These are phyloP conservation scores for Salicornia ramosissima DNA, from an alignment of 148 eudicot species.

Conservation along the genomic window DNA sequence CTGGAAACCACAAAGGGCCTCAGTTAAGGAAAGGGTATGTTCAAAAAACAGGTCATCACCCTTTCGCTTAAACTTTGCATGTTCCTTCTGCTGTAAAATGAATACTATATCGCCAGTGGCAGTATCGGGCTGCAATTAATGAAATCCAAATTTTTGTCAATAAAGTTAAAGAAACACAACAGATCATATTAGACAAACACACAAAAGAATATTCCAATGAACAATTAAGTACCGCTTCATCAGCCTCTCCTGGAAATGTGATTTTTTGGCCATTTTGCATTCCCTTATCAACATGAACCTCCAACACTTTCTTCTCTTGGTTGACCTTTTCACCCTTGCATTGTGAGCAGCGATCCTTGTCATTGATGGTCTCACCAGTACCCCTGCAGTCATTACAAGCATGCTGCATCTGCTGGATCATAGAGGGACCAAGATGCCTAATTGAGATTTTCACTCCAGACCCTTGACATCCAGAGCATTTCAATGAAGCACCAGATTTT, in stretches of 20 bases:
- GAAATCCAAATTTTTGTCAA: not conserved
- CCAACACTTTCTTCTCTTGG: constrained; percentile 68
- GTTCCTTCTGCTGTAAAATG: constrained; percentile 70
- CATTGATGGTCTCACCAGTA: constrained; percentile 58
- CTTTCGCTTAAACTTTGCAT: constrained; percentile 65
- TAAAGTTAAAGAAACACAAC: not conserved
- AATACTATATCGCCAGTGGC: constrained; percentile 61
- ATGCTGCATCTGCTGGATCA: constrained; percentile 83
- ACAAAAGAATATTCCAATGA: not conserved
- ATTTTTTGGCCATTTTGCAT: constrained; percentile 73
- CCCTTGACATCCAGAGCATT: constrained; percentile 65
- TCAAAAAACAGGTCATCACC: constrained; percentile 64
- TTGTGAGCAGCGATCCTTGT: constrained; percentile 56
- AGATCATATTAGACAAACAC: not conserved
- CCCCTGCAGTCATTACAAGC: constrained; percentile 78
- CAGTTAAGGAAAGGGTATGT: constrained; percentile 57
- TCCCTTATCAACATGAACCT: constrained; percentile 66
- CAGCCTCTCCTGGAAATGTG: constrained; percentile 72
- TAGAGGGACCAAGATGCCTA: constrained; percentile 68
- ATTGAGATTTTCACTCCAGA: constrained; percentile 67
- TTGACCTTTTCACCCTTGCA: constrained; percentile 75
- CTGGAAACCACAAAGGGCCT: constrained; percentile 59
- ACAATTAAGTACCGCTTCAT: constrained; percentile 49
- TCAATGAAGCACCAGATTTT: constrained; percentile 68
- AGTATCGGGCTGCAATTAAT: constrained; percentile 56